Evolutionary conservation across 768 basidiomycete genomes (phyloP).

Genomic region (Termitomyces sp.): DNA sequence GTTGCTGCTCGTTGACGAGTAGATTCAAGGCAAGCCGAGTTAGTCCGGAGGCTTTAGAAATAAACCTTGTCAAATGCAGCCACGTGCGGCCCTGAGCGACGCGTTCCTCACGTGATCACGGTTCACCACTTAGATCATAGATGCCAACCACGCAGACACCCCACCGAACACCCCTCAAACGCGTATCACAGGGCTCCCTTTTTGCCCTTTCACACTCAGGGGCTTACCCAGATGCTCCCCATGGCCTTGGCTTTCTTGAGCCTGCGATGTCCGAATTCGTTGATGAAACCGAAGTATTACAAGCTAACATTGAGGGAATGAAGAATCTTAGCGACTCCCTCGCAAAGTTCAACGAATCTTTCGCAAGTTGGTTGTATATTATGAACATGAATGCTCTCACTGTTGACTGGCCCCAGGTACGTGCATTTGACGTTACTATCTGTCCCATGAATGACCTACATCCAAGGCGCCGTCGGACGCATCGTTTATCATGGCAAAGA

Average conservation of each 20-base stretch:
- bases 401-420: slow-evolving; percentile 88
- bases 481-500: slow-evolving; percentile 58
- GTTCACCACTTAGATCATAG: too few relatives aligned
- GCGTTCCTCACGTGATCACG: slow-evolving; percentile 17
- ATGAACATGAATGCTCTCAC: slow-evolving; percentile 95
- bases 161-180: slow-evolving; percentile 80
- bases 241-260: slow-evolving; percentile 83
- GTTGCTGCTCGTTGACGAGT: slow-evolving; percentile 17
- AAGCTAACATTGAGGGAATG: slow-evolving; percentile 72
- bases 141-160: slow-evolving; percentile 41
- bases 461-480: slow-evolving; percentile 56
- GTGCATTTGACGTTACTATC: slow-evolving; percentile 14
- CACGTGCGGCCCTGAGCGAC: slow-evolving; percentile 17
- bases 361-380: slow-evolving; percentile 87
- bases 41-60: slow-evolving; percentile 20
- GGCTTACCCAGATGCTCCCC: slow-evolving; percentile 70
- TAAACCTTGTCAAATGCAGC: slow-evolving; percentile 24
- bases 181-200: slow-evolving; percentile 90
- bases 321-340: slow-evolving; percentile 72
- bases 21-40: slow-evolving; percentile 19
- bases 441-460: background rate
- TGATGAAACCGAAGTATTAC: slow-evolving; percentile 83
- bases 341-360: slow-evolving; percentile 87
- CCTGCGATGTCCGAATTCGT: slow-evolving; percentile 82
- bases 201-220: slow-evolving; percentile 80